Base-by-base conservation (phyloP, 2,329 filamentous ascomycete species). In the Colletotrichum cereale region DNA sequence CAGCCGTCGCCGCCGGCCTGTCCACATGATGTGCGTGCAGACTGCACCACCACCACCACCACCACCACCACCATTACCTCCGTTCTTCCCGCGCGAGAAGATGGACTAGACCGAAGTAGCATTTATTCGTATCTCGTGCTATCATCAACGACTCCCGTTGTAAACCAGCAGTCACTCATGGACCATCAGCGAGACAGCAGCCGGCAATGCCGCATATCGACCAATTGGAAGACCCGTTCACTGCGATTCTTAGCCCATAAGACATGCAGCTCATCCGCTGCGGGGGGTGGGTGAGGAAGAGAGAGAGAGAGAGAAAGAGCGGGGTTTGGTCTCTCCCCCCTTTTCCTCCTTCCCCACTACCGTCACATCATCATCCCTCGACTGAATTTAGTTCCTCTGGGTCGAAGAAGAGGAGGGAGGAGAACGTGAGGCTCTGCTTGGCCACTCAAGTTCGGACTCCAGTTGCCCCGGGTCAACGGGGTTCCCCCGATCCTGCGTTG, bases 261-360 rank as follows among this genome's bases (percentile, higher is more conserved):
- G 47, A 53, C 18, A 42, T 52, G 61, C 61, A 62, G 34, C 61
- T 11, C 44, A 31, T 61, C 16, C 42, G 42, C 38, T 29, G 42
- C 7, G 29, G 42, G 10, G 29, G 12, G 58, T n/a, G 38, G 36
- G 58, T 11, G 42, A 16, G 40, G n/a, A 7, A 26, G n/a, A 5
- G n/a, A 29, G 47, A 50, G 12, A 48, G 10, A 26, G 12, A 10
- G 12, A 16, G 38, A 38, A 11, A 52, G 61, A 62, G 61, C 61
- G 61, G 61, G 61, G 61, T 53, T 62, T n/a, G n/a, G 44, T 48
- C 58, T 34, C 50, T 62, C 44, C 44, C 60, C 40, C 29, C 34
- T 31, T 38, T 18, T 12, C 47, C 47, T 34, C 10, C 16, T 40
- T 29, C 12, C 34, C 34, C 47, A 12, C 38, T 5, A 31, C 29